Percentiles rank a stretch among this genome's conserved stretches.
Conservation (phyloP, 176 grass and related monocot genomes). For the Luzula sylvatica region DNA sequence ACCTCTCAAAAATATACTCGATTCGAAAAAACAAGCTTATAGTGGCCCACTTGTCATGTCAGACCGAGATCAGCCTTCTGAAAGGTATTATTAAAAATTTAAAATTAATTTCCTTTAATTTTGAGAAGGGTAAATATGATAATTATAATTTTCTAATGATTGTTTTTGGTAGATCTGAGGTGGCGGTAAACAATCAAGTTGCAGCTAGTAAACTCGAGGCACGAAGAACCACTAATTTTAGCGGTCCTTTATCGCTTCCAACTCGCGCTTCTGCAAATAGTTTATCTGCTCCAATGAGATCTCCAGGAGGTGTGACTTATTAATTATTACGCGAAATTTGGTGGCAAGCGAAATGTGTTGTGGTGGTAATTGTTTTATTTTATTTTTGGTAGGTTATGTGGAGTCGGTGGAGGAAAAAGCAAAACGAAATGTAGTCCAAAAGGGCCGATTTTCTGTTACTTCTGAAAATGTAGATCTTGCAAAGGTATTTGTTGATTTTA, state of each 20-base stretch:
- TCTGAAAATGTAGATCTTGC: slow-evolving; percentile 99
- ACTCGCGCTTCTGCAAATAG: slow-evolving; percentile 99
- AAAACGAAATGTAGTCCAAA: slow-evolving; percentile 90
- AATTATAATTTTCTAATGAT: background rate
- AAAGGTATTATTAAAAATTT: too few relatives aligned
- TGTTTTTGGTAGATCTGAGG: slow-evolving; percentile 35
- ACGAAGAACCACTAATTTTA: slow-evolving; percentile 70
- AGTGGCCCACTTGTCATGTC: slow-evolving; percentile 46
- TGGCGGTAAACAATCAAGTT: slow-evolving; percentile 22
- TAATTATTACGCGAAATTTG: too few relatives aligned
- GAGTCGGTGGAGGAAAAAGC: slow-evolving; percentile 82
- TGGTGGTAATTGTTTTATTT: slow-evolving; percentile 17
- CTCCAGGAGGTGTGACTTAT: slow-evolving; percentile 60
- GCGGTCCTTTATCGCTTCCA: slow-evolving; percentile 87
- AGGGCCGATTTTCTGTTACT: slow-evolving; percentile 98
- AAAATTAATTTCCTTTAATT: slow-evolving; percentile 14
- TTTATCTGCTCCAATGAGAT: slow-evolving; percentile 89
- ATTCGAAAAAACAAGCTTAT: slow-evolving; percentile 49
- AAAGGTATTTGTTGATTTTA: slow-evolving; percentile 38
- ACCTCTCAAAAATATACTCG: slow-evolving; percentile 36
- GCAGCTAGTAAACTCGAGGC: slow-evolving; percentile 55
- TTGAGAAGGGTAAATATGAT: too few relatives aligned
- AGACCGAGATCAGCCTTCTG: slow-evolving; percentile 44
- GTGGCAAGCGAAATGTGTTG: slow-evolving; percentile 3
- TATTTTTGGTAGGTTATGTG: slow-evolving; percentile 61